phyloP scores from a whole-genome alignment of 2,329 filamentous ascomycete genomes.

The Penicillium sp. region DNA sequence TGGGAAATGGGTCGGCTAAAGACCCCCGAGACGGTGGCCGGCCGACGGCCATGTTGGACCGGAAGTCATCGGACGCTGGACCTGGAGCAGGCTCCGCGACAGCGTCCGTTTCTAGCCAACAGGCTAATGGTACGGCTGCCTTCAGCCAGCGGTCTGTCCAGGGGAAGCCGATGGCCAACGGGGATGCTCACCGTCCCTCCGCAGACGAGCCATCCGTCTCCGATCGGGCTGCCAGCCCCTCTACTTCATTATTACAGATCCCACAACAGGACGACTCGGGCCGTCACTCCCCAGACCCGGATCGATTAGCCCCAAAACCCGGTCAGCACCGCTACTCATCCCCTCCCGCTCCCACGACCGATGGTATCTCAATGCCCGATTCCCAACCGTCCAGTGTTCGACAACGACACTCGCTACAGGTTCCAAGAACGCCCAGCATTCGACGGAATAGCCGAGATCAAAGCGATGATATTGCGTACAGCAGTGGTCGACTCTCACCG shows the following conservation, averaged over 20 bases:
- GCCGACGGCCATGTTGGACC: conserved; percentile 29
- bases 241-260: conserved; percentile 33
- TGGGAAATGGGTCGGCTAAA: conserved; percentile 34
- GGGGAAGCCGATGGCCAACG: conserved; percentile 33
- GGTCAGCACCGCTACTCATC: conserved; percentile 40
- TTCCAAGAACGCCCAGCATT: conserved; percentile 66
- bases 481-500: conserved; percentile 80
- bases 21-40: conserved; percentile 34
- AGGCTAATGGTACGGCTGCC: conserved; percentile 26
- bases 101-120: conserved; percentile 25
- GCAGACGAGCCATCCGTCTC: conserved; percentile 31
- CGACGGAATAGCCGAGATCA: conserved; percentile 66
- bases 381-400: conserved; percentile 61
- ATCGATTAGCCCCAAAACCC: conserved; percentile 28
- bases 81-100: conserved; percentile 27
- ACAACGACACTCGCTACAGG: conserved; percentile 85
- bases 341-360: conserved; percentile 54
- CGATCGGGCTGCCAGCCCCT: conserved; percentile 29
- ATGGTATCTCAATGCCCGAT: conserved; percentile 53
- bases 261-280: conserved; percentile 34
- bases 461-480: conserved; percentile 59
- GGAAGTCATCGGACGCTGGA: conserved; percentile 30
- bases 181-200: conserved; percentile 30
- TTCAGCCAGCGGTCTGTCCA: conserved; percentile 24
- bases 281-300: conserved; percentile 31